Base-by-base conservation (phyloP, 176 grass and related monocot genomes). In the Echinochloa phyllopogon region DNA sequence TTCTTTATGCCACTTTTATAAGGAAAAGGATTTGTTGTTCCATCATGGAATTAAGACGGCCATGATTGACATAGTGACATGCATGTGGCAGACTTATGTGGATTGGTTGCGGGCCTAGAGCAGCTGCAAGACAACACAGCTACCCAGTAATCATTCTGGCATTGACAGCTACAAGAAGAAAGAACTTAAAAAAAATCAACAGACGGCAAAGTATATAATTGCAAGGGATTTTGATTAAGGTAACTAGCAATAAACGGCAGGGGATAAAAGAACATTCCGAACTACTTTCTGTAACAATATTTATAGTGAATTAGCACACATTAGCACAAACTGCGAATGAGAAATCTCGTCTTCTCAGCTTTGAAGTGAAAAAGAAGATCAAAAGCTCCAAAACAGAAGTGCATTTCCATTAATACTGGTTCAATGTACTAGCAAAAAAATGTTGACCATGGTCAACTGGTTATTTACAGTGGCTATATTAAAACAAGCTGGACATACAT, bases 331-430 rank as follows among this genome's bases (percentile, higher is more conserved):
- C 39, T 38, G 25, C 57, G 74, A 3, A 84, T 33, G 44, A 33
- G 62, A 55, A 20, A 77, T 21, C 21, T n/a, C 25, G 65, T 59
- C 41, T 41, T 55, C 24, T 69, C 25, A 14, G 42, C 12, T 24
- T 23, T 42, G 62, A 49, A 69, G n/a, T 87, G 25, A 87, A 75
- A 29, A 39, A 13, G 52, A 86, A 44, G 13, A 62, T 12, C 4
- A 62, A 27, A 50, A 12, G 56, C 56, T 59, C 56, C 21, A 24
- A 59, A 55, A 61, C 33, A 72, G 51, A 49, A 50, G 14, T 48
- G n/a, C 6, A 40, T 84, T 41, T 77, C 57, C 33, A 13, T 24
- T 24, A 52, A n/a, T 25, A 14, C 6, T 37, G 10, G 39, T 80
- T 55, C 58, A 65, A 39, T 59, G 5, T 18, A 63, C 52, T 62